These are phyloP conservation scores for Trichocladium antarcticum DNA, from an alignment of 495 filamentous ascomycete species.

Conservation along the genomic window DNA sequence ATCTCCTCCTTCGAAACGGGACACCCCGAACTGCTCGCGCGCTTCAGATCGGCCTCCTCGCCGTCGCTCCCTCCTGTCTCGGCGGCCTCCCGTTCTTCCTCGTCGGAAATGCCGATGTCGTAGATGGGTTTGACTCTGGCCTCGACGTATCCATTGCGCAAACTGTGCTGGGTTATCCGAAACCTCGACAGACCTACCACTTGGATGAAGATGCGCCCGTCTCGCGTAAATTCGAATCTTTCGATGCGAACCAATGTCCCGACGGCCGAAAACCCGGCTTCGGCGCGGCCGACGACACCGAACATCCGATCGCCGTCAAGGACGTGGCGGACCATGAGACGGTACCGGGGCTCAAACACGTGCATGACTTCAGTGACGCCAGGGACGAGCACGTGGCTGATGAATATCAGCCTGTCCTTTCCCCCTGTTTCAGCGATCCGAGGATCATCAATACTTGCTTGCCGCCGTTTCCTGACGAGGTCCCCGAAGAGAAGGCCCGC, in stretches of 20 bases:
- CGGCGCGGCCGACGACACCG: conserved; percentile 43
- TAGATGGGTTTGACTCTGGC: conserved; percentile 62
- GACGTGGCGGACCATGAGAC: conserved; percentile 73
- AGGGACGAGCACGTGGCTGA: conserved; percentile 72
- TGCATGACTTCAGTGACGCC: conserved; percentile 75
- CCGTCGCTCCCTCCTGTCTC: conserved; percentile 37
- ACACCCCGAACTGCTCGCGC: neutral
- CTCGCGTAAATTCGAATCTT: conserved; percentile 57
- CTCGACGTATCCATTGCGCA: conserved; percentile 66
- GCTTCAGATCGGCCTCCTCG: too few relatives aligned
- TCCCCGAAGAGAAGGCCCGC: neutral
- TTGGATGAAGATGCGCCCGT: conserved; percentile 72
- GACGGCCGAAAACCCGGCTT: conserved; percentile 54
- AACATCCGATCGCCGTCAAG: conserved; percentile 63
- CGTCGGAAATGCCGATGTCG: conserved; percentile 69
- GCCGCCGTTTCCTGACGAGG: neutral
- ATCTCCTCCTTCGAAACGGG: conserved; percentile 27
- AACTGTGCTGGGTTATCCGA: conserved; percentile 49
- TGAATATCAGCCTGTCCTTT: conserved; percentile 52
- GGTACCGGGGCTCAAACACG: conserved; percentile 85
- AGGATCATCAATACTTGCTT: neutral
- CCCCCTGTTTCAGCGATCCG: too few relatives aligned
- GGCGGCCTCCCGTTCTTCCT: conserved; percentile 58
- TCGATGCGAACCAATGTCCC: conserved; percentile 69
- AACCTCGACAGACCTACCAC: conserved; percentile 68